Base-by-base conservation (phyloP, 768 basidiomycete genomes). In the Russula foetens region DNA sequence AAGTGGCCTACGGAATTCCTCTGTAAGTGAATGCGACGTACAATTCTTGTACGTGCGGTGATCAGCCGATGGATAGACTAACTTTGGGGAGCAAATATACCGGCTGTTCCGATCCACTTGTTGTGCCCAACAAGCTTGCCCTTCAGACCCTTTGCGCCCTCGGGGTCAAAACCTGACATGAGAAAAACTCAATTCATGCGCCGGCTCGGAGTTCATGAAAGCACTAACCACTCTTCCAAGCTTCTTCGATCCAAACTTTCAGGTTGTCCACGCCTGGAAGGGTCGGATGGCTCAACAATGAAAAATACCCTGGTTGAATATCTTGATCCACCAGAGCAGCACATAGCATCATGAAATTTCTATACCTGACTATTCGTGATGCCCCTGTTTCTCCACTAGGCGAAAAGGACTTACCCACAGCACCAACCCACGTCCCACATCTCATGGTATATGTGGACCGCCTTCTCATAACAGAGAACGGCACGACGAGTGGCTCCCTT, bases 51-150 rank as follows among this genome's bases (percentile, higher is more conserved):
- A 3, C 35, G 47, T 38, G 58, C 54, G 35, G 45, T 14, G 45
- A 23, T 48, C 62, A 66, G 48, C 43, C 54, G n/a, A 11, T 12
- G 39, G 48, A 38, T 29, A 14, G 47, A 46, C n/a, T 24, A 24
- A 29, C 35, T 59, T 45, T 31, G n/a, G 21, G 17, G 47, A 7
- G 9, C 24, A 15, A 44, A 62, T 67, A 57, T 65, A 88, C 90
- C 90, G 70, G 81, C 80, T 11, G 91, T 88, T 19, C 93, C 93
- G 48, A 96, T 85, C 84, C 84, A 90, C 70, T 88, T 90, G 8
- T 67, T 75, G 2, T 84, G 87, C 1, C 78, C 83, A 17, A 79
- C 67, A 8, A 86, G 68, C 44, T 72, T 63, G 72, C 77, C 76
- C 26, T 80, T 77, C 9, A 93, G 74, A 44, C 92, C 73, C 53